A percentile compares a stretch with the other conserved stretches of the same genome.
phyloP scores from a whole-genome alignment of 441 rosid genomes.

The Gossypium armourianum region DNA sequence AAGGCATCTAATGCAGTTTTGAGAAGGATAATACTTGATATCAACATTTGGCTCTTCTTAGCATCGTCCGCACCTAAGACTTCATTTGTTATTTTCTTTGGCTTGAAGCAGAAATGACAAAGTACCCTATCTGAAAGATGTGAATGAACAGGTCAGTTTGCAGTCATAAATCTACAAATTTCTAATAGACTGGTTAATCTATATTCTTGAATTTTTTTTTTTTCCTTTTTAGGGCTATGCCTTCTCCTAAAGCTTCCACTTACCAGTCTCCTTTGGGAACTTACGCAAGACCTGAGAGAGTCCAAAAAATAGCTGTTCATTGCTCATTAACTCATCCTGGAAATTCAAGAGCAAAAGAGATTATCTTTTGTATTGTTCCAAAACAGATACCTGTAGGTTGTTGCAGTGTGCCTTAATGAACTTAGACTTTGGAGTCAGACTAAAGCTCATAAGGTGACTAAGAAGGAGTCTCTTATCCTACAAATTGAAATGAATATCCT shows the following conservation, averaged over 20 bases:
- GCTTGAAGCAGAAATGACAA: slow-evolving; percentile 96
- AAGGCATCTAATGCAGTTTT: slow-evolving; percentile 92
- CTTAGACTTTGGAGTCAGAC: slow-evolving; percentile 1
- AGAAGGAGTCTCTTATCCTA: slow-evolving; percentile 1
- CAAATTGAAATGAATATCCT: slow-evolving; percentile 1
- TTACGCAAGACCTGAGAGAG: slow-evolving; percentile 88
- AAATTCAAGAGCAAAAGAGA: slow-evolving; percentile 20
- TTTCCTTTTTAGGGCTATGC: not conserved
- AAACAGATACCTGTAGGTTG: slow-evolving; percentile 11
- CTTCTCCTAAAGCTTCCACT: slow-evolving; percentile 20
- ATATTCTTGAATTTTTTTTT: not conserved
- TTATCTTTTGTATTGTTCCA: slow-evolving; percentile 17
- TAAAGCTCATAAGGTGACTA: not conserved
- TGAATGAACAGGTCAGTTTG: slow-evolving; percentile 18
- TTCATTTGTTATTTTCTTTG: slow-evolving; percentile 64
- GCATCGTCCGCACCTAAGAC: slow-evolving; percentile 53
- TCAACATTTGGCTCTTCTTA: slow-evolving; percentile 72
- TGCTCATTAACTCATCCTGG: slow-evolving; percentile 92
- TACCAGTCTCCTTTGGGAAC: slow-evolving; percentile 93
- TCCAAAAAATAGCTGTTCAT: slow-evolving; percentile 89
- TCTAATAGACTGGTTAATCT: slow-evolving; percentile 12
- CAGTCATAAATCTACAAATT: slow-evolving; percentile 15
- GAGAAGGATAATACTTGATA: slow-evolving; percentile 84
- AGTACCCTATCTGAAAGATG: slow-evolving; percentile 69
- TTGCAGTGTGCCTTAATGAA: not conserved